A percentile compares a stretch with the other conserved stretches of the same genome.
These are phyloP conservation scores for Mitragyna speciosa DNA, from an alignment of 257 asterid genomes.

Conservation along the genomic window DNA sequence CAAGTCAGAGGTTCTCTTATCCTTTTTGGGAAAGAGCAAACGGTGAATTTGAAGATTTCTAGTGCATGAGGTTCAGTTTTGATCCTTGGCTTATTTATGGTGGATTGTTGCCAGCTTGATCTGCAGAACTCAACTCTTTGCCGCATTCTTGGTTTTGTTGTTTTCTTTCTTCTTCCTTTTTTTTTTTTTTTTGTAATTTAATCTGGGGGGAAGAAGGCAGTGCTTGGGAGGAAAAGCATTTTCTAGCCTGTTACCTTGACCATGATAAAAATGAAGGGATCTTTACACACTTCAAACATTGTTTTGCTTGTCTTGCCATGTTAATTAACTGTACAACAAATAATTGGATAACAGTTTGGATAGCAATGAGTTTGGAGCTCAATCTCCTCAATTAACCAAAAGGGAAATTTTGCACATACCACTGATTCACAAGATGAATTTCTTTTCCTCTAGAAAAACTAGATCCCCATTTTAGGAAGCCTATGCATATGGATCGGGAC, in stretches of 20 bases:
- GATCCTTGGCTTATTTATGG: background rate
- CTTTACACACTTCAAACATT: background rate
- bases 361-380: background rate
- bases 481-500: slow-evolving; percentile 36
- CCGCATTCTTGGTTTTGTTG: too few species aligned
- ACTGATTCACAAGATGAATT: slow-evolving; percentile 5
- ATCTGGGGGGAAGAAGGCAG: too few species aligned
- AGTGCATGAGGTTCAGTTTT: background rate
- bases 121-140: background rate
- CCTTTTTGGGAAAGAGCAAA: background rate
- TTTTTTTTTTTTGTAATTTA: too few species aligned
- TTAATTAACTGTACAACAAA: background rate
- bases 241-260: background rate
- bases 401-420: slow-evolving; percentile 7
- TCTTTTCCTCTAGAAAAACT: background rate
- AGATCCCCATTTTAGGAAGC: background rate
- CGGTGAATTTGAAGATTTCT: background rate
- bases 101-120: background rate
- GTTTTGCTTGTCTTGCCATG: background rate
- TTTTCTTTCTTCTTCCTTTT: too few species aligned
- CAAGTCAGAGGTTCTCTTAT: background rate
- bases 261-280: background rate
- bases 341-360: background rate
- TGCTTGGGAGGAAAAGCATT: background rate
- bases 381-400: background rate